These are phyloP conservation scores for Daldinia loculata DNA, from an alignment of 495 filamentous ascomycete genomes.

Conservation along the genomic window DNA sequence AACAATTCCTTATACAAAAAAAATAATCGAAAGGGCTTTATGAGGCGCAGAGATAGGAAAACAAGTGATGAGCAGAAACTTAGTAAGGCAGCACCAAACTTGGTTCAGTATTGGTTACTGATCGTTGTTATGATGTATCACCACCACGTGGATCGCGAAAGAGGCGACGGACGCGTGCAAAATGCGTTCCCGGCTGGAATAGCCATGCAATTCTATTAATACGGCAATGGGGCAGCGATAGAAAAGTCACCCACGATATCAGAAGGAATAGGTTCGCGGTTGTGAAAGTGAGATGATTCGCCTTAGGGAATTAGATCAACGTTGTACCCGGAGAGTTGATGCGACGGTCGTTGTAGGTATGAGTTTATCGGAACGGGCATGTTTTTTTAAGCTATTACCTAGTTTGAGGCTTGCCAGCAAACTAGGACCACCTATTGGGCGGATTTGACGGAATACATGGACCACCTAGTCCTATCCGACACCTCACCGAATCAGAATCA, in stretches of 20 bases:
- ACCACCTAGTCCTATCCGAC: background rate
- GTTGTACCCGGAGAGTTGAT: slow-evolving; percentile 20
- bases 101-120: slow-evolving; percentile 22
- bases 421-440: background rate
- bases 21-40: background rate
- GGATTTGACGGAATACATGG: background rate
- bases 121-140: slow-evolving; percentile 30
- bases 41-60: slow-evolving; percentile 22
- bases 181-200: background rate
- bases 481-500: background rate
- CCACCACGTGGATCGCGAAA: slow-evolving; percentile 20
- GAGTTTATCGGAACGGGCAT: background rate
- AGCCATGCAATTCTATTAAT: slow-evolving; percentile 10
- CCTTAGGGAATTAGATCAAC: slow-evolving; percentile 3
- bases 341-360: slow-evolving; percentile 11
- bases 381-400: background rate
- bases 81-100: slow-evolving; percentile 35
- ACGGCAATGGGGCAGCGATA: background rate
- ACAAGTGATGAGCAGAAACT: slow-evolving; percentile 11
- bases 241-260: background rate
- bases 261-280: background rate
- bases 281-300: slow-evolving; percentile 4
- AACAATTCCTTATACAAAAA: slow-evolving; percentile 8
- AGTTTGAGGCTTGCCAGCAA: background rate
- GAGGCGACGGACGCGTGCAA: slow-evolving; percentile 16